phyloP scores from a whole-genome alignment of 192 early-diverging fungal species.

The Entrophospora sp. region DNA sequence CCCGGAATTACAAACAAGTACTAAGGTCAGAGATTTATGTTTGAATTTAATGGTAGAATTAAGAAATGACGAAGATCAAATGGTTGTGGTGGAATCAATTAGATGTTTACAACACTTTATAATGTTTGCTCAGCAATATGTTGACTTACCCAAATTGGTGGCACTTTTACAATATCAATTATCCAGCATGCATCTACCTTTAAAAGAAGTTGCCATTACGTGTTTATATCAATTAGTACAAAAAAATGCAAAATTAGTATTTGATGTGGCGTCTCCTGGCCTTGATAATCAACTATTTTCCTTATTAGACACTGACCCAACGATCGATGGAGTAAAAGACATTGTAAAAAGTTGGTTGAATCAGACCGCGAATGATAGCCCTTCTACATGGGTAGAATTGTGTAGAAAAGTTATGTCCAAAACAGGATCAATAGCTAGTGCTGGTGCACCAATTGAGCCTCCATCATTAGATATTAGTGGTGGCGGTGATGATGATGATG shows the following conservation, averaged over 20 bases:
- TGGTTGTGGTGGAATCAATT: constrained; percentile 75
- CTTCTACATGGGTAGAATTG: constrained; percentile 76
- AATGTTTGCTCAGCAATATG: constrained; percentile 74
- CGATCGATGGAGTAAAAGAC: constrained; percentile 46
- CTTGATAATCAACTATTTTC: constrained; percentile 76
- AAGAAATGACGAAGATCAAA: constrained; percentile 62
- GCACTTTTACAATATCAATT: constrained; percentile 72
- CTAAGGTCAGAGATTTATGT: constrained; percentile 69
- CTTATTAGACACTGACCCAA: constrained; percentile 66
- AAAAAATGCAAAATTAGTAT: constrained; percentile 61
- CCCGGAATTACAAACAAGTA: constrained; percentile 75
- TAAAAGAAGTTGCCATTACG: constrained; percentile 70
- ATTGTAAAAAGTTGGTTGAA: constrained; percentile 53
- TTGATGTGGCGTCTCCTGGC: constrained; percentile 49
- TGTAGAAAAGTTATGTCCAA: constrained; percentile 71
- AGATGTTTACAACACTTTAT: constrained; percentile 82
- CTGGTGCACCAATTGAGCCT: constrained; percentile 14
- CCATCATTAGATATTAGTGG: constrained; percentile 21
- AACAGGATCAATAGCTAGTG: constrained; percentile 39
- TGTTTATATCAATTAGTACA: constrained; percentile 82
- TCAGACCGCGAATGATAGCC: constrained; percentile 51
- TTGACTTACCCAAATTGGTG: constrained; percentile 57
- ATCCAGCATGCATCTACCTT: constrained; percentile 41
- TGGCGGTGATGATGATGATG: constrained; percentile 28
- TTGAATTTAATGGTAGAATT: constrained; percentile 72